Evolutionary conservation across 257 asterid genomes (phyloP).

Genomic region (Scutellaria barbata): DNA sequence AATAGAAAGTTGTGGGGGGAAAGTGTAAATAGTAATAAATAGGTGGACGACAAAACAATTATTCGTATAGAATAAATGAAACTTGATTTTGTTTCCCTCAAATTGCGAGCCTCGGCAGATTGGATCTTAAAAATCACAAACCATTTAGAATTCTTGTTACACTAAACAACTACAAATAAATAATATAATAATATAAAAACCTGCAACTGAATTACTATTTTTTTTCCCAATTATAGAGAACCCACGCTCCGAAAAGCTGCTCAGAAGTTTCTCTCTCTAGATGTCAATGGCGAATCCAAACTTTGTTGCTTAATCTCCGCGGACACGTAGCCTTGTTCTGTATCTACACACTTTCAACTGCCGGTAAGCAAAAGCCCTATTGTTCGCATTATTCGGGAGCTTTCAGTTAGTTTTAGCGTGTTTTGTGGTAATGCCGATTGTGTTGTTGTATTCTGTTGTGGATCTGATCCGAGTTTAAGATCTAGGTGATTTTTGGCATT

Average conservation of each 20-base stretch:
- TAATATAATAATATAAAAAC: slow-evolving; percentile 13
- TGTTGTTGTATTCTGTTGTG: slow-evolving; percentile 33
- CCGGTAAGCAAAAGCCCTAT: slow-evolving; percentile 42
- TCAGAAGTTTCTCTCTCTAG: slow-evolving; percentile 47
- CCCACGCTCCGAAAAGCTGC: slow-evolving; percentile 55
- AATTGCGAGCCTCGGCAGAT: slow-evolving; percentile 41
- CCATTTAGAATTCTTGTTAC: slow-evolving; percentile 37
- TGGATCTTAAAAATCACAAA: slow-evolving; percentile 43
- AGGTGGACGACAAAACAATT: slow-evolving; percentile 42
- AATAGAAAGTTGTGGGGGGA: slow-evolving; percentile 3
- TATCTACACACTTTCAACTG: slow-evolving; percentile 36
- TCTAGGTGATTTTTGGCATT: slow-evolving; percentile 33
- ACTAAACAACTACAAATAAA: slow-evolving; percentile 24
- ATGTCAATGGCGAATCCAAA: slow-evolving; percentile 61
- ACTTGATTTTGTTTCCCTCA: slow-evolving; percentile 30
- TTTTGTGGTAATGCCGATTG: slow-evolving; percentile 38
- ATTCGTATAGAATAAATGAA: slow-evolving; percentile 36
- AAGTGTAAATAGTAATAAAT: slow-evolving; percentile 35
- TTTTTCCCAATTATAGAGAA: slow-evolving; percentile 50
- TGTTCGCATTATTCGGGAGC: neutral
- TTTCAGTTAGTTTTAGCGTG: slow-evolving; percentile 6
- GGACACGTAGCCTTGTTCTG: slow-evolving; percentile 28
- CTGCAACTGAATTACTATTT: slow-evolving; percentile 30
- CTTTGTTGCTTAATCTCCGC: slow-evolving; percentile 46
- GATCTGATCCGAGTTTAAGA: slow-evolving; percentile 76